Conservation (phyloP, 768 basidiomycete genomes). For the Phylloporus arenicola region DNA sequence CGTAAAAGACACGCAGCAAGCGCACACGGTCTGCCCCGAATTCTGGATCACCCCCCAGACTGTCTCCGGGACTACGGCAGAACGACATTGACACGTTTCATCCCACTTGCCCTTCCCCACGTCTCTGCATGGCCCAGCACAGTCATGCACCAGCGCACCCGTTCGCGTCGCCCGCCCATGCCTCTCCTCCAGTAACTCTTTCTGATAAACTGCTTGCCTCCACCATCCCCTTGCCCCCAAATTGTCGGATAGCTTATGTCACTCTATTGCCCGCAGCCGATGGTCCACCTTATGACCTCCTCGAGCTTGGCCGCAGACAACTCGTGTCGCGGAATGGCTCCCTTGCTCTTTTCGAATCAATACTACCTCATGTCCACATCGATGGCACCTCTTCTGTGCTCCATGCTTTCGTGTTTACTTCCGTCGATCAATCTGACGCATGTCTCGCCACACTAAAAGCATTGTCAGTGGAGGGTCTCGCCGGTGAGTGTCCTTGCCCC, state of each 20-base stretch:
- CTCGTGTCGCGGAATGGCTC: slow-evolving; percentile 38
- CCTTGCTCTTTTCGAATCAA: slow-evolving; percentile 40
- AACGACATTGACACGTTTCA: slow-evolving; percentile 2
- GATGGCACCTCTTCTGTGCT: slow-evolving; percentile 40
- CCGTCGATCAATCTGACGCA: slow-evolving; percentile 28
- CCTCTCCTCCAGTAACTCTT: slow-evolving; percentile 30
- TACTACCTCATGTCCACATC: slow-evolving; percentile 49
- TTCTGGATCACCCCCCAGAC: background rate
- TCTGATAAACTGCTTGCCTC: slow-evolving; percentile 44
- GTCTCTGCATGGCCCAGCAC: slow-evolving; percentile 27
- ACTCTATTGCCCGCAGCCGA: slow-evolving; percentile 36
- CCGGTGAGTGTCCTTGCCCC: slow-evolving; percentile 37
- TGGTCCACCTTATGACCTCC: slow-evolving; percentile 31
- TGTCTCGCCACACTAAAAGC: slow-evolving; percentile 31
- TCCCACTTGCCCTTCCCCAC: slow-evolving; percentile 1
- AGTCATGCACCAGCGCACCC: slow-evolving; percentile 10
- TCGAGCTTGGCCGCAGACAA: slow-evolving; percentile 54
- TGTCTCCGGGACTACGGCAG: background rate
- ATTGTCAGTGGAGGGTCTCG: slow-evolving; percentile 46
- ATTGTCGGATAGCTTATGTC: slow-evolving; percentile 42
- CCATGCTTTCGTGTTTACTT: slow-evolving; percentile 54
- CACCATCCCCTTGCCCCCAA: slow-evolving; percentile 39
- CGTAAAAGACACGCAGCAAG: slow-evolving; percentile 18
- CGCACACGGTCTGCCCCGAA: slow-evolving; percentile 6
- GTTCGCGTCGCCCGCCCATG: slow-evolving; percentile 1